Conservation (phyloP, 2,329 filamentous ascomycete genomes). For the Hypoxylon sp. region DNA sequence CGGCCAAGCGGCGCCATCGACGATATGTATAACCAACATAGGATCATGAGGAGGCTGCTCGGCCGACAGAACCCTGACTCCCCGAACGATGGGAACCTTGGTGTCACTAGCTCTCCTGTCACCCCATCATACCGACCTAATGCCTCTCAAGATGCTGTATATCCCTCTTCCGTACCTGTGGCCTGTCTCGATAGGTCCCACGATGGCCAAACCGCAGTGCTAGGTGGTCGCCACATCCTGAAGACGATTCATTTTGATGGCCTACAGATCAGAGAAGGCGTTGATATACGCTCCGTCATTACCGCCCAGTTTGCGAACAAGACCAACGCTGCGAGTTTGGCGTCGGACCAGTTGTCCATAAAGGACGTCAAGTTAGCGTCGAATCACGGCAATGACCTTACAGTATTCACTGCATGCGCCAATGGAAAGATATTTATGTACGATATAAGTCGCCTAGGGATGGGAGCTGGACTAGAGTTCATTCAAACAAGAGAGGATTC, state of each 20-base stretch:
- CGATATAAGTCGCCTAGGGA: conserved; percentile 67
- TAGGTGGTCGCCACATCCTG: conserved; percentile 73
- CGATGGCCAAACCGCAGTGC: conserved; percentile 68
- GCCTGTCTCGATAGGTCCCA: conserved; percentile 71
- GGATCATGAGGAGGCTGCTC: conserved; percentile 73
- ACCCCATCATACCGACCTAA: conserved; percentile 65
- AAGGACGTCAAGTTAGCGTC: conserved; percentile 72
- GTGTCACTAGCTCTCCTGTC: conserved; percentile 63
- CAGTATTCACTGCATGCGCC: conserved; percentile 74
- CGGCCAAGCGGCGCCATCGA: conserved; percentile 50
- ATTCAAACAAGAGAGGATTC: conserved; percentile 73
- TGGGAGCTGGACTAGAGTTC: conserved; percentile 65
- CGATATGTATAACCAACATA: conserved; percentile 68
- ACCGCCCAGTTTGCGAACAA: conserved; percentile 64
- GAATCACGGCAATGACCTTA: conserved; percentile 62
- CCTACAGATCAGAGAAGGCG: conserved; percentile 66
- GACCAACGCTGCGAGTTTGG: conserved; percentile 57
- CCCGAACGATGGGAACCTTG: conserved; percentile 61
- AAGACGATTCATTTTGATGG: conserved; percentile 72
- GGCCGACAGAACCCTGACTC: conserved; percentile 67
- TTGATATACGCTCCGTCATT: conserved; percentile 72
- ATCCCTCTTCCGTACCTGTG: conserved; percentile 67
- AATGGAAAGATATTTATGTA: conserved; percentile 77
- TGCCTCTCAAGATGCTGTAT: conserved; percentile 69
- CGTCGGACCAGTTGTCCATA: conserved; percentile 73